Base-by-base conservation (phyloP, 352 stramenopile genomes). In the Peronospora farinosa region DNA sequence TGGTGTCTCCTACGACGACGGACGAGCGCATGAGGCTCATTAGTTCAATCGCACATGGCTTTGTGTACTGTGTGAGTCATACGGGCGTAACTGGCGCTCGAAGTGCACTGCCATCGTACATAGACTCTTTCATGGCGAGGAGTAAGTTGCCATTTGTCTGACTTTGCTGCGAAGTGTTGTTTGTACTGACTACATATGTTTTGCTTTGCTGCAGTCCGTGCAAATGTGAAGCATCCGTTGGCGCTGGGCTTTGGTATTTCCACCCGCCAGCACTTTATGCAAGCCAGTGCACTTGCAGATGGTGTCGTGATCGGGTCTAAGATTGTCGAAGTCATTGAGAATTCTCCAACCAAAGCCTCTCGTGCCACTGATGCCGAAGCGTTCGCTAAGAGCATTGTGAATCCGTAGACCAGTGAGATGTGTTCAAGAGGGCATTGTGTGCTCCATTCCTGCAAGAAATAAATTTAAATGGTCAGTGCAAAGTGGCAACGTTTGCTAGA, bases 181-280 rank as follows among this genome's bases (percentile, higher is more conserved):
- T 11, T 41, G 31, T 15, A 27, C 39, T 28, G 8, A 31, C 47
- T 15, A 15, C 15, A 33, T 40, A 23, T 46, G 43, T 31, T 62
- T 46, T 52, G 8, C n/a, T 56, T 38, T 25, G 27, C 41, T 51
- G 5, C 44, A 90, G 83, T 93, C 59, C 83, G 83, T 53, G 71
- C 68, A 40, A 84, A 90, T 55, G 78, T 92, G 40, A 88, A 82
- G 62, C 64, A 84, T 51, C 95, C 96, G 15, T 71, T 98, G 8
- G 95, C 93, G 21, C 86, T 99, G 10, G 96, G 96, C 43, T 99
- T 99, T 67, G 96, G 96, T 19, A 92, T 99, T 37, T 98, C 91
- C 28, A 97, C 75, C 35, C 88, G 89, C 23, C 67, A 97, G 46
- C 90, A 97, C 60, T 91, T 93, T 38, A 37, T 85, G 15, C 83